Conservation (phyloP, 2,329 filamentous ascomycete species). For the Thielaviopsis cerberus region DNA sequence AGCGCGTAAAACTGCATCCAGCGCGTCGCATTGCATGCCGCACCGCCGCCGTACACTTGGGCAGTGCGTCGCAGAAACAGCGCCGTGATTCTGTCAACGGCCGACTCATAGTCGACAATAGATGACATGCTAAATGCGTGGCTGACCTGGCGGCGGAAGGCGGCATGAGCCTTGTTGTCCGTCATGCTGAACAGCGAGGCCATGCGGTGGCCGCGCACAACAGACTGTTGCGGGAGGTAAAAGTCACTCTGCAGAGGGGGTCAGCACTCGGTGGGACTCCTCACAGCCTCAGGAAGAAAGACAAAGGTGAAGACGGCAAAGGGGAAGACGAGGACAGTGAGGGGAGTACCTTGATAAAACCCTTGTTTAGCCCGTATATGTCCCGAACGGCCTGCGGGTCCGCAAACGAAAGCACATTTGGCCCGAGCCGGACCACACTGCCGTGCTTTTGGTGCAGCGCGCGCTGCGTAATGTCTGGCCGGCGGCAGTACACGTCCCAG, state of each 20-base stretch:
- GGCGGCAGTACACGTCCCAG: slow-evolving; percentile 44
- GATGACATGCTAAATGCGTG: slow-evolving; percentile 61
- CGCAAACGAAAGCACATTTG: slow-evolving; percentile 55
- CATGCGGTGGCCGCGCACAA: slow-evolving; percentile 47
- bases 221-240: slow-evolving; percentile 59
- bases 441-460: slow-evolving; percentile 53
- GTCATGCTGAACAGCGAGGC: slow-evolving; percentile 60
- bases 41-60: slow-evolving; percentile 24
- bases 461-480: slow-evolving; percentile 49
- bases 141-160: slow-evolving; percentile 58
- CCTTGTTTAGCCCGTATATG: slow-evolving; percentile 71
- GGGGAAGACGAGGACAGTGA: not conserved
- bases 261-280: not conserved
- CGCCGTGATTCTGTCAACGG: slow-evolving; percentile 56
- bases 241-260: slow-evolving; percentile 47
- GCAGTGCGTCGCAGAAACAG: slow-evolving; percentile 49
- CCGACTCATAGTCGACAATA: slow-evolving; percentile 60
- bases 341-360: slow-evolving; percentile 48
- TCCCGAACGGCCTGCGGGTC: slow-evolving; percentile 53
- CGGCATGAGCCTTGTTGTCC: slow-evolving; percentile 56
- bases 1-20: slow-evolving; percentile 73
- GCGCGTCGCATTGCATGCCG: slow-evolving; percentile 43
- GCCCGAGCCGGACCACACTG: slow-evolving; percentile 55
- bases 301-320: not conserved
- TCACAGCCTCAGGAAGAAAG: not conserved